These are phyloP conservation scores for Helicocarpus griseus DNA, from an alignment of 2,329 filamentous ascomycete species.

Conservation along the genomic window DNA sequence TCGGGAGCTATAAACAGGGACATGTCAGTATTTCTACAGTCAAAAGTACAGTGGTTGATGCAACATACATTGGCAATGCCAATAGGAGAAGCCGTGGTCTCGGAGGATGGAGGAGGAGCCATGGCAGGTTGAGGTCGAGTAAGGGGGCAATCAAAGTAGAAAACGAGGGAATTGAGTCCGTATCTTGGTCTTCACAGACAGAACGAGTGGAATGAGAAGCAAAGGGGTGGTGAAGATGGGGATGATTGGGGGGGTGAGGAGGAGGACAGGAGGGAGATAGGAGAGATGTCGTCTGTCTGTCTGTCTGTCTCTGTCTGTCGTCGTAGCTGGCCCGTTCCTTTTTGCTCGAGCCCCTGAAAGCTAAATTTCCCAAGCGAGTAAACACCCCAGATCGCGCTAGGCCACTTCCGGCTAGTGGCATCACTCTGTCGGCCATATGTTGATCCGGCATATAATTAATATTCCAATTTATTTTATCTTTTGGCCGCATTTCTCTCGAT, in stretches of 20 bases:
- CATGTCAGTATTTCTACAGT: slow-evolving; percentile 22
- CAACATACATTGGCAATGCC: slow-evolving; percentile 62
- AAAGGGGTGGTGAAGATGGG: too few relatives aligned
- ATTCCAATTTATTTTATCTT: not conserved
- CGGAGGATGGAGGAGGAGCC: slow-evolving; percentile 41
- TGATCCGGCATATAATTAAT: not conserved
- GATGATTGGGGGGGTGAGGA: too few relatives aligned
- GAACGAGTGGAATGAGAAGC: too few relatives aligned
- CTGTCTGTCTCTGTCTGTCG: too few relatives aligned
- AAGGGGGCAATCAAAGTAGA: slow-evolving; percentile 7
- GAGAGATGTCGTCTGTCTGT: slow-evolving; percentile 11
- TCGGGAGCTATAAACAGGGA: slow-evolving; percentile 46
- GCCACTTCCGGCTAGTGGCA: slow-evolving; percentile 16
- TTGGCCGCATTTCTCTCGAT: not conserved
- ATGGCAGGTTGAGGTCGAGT: slow-evolving; percentile 29
- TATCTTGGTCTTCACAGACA: too few relatives aligned
- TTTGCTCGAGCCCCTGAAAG: slow-evolving; percentile 26
- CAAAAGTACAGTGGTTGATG: slow-evolving; percentile 5
- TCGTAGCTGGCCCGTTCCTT: slow-evolving; percentile 11
- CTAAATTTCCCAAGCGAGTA: slow-evolving; percentile 14
- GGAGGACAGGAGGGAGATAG: too few relatives aligned
- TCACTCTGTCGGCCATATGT: slow-evolving; percentile 3
- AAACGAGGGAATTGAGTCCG: too few relatives aligned
- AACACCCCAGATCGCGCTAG: slow-evolving; percentile 23
- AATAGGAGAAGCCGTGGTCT: slow-evolving; percentile 58